Evolutionary conservation across 106 monocot species (phyloP), one percentile per base, ranked within the genome.

Genomic region (Dendrobium officinale): DNA sequence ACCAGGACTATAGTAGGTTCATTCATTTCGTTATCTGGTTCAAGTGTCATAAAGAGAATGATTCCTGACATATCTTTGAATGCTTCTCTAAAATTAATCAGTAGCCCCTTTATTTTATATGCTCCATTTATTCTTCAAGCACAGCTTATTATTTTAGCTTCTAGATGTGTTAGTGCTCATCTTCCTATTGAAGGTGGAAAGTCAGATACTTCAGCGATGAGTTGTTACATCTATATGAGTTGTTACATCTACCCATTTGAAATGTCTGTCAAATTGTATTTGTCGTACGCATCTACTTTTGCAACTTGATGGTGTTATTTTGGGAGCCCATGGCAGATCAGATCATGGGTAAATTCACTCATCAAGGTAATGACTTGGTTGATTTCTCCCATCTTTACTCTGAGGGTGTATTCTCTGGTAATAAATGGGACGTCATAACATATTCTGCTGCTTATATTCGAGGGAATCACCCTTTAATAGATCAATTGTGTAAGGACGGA

Each of bases 61-160:
- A 55, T 77, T 75, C 80, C 84, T 78, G 82, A 78, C 59, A 4
- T 91, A 59, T 8, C 82, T 20, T n/a, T 91, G 19, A 19, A 74
- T 77, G 72, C 79, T 33, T 74, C 77, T 43, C 68, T 90, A 48
- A 15, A 8, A 77, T 75, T 88, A 78, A 72, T 90, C 6, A 67
- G 80, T 42, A 16, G 9, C 15, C 81, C 73, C 27, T 37, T 67
- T 55, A 78, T 88, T 37, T 80, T 77, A 9, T 75, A 77, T 22
- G 49, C 83, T 4, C 85, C 90, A 45, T 48, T 33, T 74, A 85
- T 85, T 70, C 55, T 90, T 55, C 87, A 90, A 79, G 80, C 87
- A 45, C 88, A 90, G 86, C 43, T 85, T 16, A 74, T 90, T 51
- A 20, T 90, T 20, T 70, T 86, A 51, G 80, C 44, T 75, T 83